Evolutionary conservation across 352 stramenopile species (phyloP).

Genomic region (Globisporangium cederbergense): DNA sequence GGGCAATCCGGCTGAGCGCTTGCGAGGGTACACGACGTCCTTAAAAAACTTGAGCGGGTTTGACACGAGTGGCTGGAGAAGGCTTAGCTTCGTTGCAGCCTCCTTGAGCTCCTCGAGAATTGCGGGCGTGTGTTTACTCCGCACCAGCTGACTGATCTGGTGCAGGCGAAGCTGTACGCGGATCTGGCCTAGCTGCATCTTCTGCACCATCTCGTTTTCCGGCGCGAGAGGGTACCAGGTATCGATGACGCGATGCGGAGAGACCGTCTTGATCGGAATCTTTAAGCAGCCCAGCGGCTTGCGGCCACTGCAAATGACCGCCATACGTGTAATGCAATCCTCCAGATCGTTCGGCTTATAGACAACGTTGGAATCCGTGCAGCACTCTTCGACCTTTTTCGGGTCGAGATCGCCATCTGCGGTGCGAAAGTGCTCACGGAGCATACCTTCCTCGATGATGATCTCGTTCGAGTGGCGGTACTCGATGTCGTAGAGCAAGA

Average conservation of each 20-base stretch:
- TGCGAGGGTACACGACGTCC: constrained; percentile 7
- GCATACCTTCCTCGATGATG: constrained; percentile 56
- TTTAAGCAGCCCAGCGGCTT: constrained; percentile 62
- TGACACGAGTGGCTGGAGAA: background rate
- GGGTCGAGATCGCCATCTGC: constrained; percentile 58
- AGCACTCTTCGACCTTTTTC: constrained; percentile 48
- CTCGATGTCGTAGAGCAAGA: constrained; percentile 70
- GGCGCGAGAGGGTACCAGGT: constrained; percentile 61
- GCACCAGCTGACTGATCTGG: constrained; percentile 27
- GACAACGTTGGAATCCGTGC: constrained; percentile 59
- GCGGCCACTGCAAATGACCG: constrained; percentile 31
- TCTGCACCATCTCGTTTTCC: constrained; percentile 68
- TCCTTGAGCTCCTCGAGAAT: constrained; percentile 34
- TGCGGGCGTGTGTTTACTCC: constrained; percentile 33
- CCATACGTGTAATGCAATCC: constrained; percentile 60
- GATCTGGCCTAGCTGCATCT: constrained; percentile 51
- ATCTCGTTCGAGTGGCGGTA: constrained; percentile 56
- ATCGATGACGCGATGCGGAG: constrained; percentile 52
- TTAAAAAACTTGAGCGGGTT: constrained; percentile 18
- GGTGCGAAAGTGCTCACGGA: constrained; percentile 53
- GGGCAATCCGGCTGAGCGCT: constrained; percentile 6
- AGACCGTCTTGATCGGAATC: constrained; percentile 63
- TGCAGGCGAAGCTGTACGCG: constrained; percentile 46
- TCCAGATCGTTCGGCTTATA: constrained; percentile 64
- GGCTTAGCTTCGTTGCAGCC: constrained; percentile 10